A percentile compares a stretch with the other conserved stretches of the same genome.
Conservation (phyloP, 108 stramenopile species). For the Hondaea fermentalgiana region DNA sequence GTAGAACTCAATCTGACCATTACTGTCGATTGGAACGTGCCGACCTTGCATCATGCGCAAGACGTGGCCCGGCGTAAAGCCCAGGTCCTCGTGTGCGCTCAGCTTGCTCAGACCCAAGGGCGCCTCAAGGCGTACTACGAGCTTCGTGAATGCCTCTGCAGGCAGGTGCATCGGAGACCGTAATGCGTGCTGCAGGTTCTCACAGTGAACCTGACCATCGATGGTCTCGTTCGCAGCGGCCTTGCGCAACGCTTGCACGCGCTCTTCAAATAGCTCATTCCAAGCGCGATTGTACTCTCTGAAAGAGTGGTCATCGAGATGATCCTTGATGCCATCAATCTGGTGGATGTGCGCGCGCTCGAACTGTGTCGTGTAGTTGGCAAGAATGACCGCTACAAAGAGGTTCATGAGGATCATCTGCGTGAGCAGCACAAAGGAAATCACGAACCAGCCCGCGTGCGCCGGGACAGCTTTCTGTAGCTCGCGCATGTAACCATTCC, state of each 20-base stretch:
- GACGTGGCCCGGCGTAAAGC: not conserved
- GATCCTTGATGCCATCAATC: not conserved
- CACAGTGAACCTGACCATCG: not conserved
- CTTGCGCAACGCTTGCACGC: not conserved
- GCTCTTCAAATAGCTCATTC: not conserved
- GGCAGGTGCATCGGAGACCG: not conserved
- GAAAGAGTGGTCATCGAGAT: not conserved
- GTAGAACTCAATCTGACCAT: not conserved
- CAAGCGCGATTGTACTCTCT: not conserved
- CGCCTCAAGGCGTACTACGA: not conserved
- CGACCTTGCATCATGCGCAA: not conserved
- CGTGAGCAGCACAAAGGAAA: not conserved
- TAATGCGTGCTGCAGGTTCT: not conserved
- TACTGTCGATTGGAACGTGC: not conserved
- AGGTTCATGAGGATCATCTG: not conserved
- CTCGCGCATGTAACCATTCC: conserved; percentile 10
- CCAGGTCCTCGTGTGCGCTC: not conserved
- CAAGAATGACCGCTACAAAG: conserved; percentile 14
- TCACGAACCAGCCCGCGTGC: not conserved
- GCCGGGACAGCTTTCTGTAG: not conserved
- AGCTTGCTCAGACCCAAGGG: not conserved
- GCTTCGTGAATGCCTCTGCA: not conserved
- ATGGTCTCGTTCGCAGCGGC: not conserved
- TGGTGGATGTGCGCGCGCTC: not conserved
- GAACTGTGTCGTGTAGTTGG: conserved; percentile 3